Evolutionary conservation across 345 rosid genomes (phyloP).

Genomic region (Lumnitzera littorea): DNA sequence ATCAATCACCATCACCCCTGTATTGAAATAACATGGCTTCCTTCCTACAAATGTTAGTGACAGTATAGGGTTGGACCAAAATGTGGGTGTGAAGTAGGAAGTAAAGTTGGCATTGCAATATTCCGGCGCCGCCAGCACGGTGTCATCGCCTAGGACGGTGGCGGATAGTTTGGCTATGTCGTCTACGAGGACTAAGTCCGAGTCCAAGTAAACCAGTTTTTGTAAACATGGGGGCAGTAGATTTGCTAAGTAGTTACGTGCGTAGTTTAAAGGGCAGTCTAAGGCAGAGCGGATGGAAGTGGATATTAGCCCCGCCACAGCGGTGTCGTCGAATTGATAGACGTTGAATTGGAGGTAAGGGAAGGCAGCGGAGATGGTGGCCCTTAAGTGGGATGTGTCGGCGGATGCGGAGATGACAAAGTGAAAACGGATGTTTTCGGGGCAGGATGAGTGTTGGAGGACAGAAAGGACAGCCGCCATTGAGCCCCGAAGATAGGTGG

Average conservation of each 20-base stretch:
- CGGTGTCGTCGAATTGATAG: neutral
- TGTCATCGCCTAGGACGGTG: neutral
- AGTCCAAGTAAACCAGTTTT: neutral
- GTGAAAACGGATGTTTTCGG: conserved; percentile 30
- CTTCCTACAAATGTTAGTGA: neutral
- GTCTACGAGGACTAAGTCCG: conserved; percentile 3
- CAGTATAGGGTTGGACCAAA: neutral
- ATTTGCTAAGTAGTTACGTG: neutral
- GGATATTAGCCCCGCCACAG: neutral
- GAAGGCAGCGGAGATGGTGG: neutral
- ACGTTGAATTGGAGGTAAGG: neutral
- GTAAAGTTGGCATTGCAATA: neutral
- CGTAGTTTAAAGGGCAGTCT: conserved; percentile 1
- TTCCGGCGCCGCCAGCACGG: neutral
- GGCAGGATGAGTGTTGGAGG: conserved; percentile 39
- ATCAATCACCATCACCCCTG: neutral
- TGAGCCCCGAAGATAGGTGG: conserved; percentile 31
- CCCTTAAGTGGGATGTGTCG: neutral
- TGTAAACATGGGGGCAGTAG: neutral
- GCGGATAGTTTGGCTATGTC: conserved; percentile 1
- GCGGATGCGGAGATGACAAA: conserved; percentile 18
- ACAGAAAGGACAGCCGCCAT: conserved; percentile 17
- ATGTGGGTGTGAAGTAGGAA: neutral
- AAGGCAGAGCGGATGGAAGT: conserved; percentile 1
- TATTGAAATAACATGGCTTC: neutral